phyloP scores from a whole-genome alignment of 129 eudicot genomes.

The Chrysanthemum makinoi region DNA sequence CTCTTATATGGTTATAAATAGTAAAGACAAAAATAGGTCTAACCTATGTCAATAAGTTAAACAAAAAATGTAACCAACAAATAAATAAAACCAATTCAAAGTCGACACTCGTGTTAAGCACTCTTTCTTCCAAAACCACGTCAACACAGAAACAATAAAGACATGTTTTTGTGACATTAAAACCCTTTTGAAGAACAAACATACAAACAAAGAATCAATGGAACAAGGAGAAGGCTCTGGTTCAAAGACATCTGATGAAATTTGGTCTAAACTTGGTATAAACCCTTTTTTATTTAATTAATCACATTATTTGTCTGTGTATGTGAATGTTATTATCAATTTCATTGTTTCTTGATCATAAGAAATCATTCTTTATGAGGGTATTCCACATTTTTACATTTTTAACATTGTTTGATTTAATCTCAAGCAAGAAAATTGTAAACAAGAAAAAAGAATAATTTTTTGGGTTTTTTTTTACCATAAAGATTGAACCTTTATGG shows the following conservation, averaged over 20 bases:
- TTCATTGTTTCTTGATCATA: not conserved
- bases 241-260: not conserved
- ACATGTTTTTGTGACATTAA: not conserved
- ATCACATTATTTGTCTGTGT: conserved; percentile 9
- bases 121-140: not conserved
- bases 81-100: too few relatives aligned
- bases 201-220: not conserved
- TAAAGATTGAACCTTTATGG: not conserved
- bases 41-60: too few relatives aligned
- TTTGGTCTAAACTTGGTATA: conserved; percentile 7
- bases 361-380: too few relatives aligned
- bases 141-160: not conserved
- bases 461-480: not conserved
- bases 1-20: too few relatives aligned
- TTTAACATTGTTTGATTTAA: too few relatives aligned
- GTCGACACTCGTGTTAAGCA: not conserved
- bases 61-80: too few relatives aligned
- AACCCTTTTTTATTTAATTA: not conserved
- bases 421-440: too few relatives aligned
- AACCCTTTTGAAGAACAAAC: not conserved
- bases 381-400: too few relatives aligned
- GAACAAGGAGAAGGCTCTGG: conserved; percentile 5
- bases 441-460: too few relatives aligned
- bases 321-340: conserved; percentile 6
- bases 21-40: too few relatives aligned